Evolutionary conservation across 2,329 filamentous ascomycete species (phyloP), one percentile per base, ranked within the genome.

Genomic region (Fusarium nematophilum): DNA sequence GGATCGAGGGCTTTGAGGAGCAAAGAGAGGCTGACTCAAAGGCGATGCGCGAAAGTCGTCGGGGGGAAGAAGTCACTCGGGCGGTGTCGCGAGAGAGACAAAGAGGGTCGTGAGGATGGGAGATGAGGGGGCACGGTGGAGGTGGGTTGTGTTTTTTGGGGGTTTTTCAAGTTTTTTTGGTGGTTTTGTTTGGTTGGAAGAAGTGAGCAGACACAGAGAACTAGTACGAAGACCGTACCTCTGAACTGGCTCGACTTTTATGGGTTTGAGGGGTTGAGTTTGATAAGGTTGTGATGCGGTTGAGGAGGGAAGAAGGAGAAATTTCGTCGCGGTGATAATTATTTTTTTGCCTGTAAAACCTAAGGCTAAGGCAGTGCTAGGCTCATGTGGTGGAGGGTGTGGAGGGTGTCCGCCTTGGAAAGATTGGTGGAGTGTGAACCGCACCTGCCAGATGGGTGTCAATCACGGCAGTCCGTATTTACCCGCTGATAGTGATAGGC

Each of bases 101-200:
- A 53, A 62, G 64, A 68, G 53, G 55, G 57, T 52, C 15, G 59
- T 52, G 34, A n/a, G 29, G 58, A 14, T 34, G 36, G 55, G 55
- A 57, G 54, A 50, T 53, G 62, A 57, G 53, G 60, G 58, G 66
- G 64, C 62, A n/a, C n/a, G n/a, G n/a, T n/a, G n/a, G n/a, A n/a
- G 59, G 60, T 59, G 53, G 59, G 64, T 62, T 64, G 65, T 57
- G 60, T 86, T 78, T 82, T 86, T 84, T 78, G 78, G 73, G 72
- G 64, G 75, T 75, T 77, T 86, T 86, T 84, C 81, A 78, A 77
- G 72, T 70, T 85, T 87, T 87, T 86, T 86, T 82, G 75, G 71
- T 77, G 76, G 76, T 77, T 83, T 83, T 84, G 78, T 79, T 73
- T 76, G 74, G 75, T 74, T 76, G 75, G 73, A 72, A 79, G 78